phyloP scores from a whole-genome alignment of 2,329 filamentous ascomycete species.

The Trichoderma sp. region DNA sequence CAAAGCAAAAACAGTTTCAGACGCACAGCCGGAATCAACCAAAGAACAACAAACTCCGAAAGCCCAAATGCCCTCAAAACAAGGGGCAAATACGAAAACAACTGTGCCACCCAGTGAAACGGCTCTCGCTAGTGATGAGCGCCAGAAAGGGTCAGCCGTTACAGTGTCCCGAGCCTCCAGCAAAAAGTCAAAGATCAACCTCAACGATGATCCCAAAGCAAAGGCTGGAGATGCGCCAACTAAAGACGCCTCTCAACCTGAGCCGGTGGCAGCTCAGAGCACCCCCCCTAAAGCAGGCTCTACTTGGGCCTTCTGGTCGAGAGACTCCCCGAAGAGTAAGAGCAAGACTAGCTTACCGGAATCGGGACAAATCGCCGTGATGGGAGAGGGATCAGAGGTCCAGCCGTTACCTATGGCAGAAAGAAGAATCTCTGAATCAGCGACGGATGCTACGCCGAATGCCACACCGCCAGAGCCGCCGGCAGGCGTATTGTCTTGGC shows the following conservation, averaged over 20 bases:
- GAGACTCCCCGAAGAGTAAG: conserved; percentile 45
- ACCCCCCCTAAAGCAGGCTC: conserved; percentile 53
- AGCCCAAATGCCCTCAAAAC: not conserved
- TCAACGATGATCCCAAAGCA: conserved; percentile 25
- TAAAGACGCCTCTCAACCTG: conserved; percentile 37
- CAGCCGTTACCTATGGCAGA: conserved; percentile 49
- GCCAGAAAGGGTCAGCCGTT: not conserved
- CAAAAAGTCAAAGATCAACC: conserved; percentile 1
- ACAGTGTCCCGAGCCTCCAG: not conserved
- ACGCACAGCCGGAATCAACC: not conserved
- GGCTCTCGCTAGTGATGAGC: conserved; percentile 1
- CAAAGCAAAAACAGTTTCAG: conserved; percentile 16
- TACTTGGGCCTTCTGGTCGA: conserved; percentile 81
- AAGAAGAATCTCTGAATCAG: conserved; percentile 39
- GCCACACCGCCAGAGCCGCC: conserved; percentile 32
- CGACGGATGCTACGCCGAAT: conserved; percentile 28
- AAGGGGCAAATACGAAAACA: not conserved
- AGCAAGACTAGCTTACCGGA: conserved; percentile 36
- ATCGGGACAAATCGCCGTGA: conserved; percentile 54
- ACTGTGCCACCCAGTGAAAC: not conserved
- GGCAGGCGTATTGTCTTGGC: conserved; percentile 31
- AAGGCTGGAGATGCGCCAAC: conserved; percentile 42
- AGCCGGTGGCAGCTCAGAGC: conserved; percentile 30
- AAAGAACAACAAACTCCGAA: not conserved
- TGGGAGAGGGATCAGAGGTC: conserved; percentile 55